These are phyloP conservation scores for Penicillium dipodomyicola DNA, from an alignment of 495 filamentous ascomycete genomes.

Conservation along the genomic window DNA sequence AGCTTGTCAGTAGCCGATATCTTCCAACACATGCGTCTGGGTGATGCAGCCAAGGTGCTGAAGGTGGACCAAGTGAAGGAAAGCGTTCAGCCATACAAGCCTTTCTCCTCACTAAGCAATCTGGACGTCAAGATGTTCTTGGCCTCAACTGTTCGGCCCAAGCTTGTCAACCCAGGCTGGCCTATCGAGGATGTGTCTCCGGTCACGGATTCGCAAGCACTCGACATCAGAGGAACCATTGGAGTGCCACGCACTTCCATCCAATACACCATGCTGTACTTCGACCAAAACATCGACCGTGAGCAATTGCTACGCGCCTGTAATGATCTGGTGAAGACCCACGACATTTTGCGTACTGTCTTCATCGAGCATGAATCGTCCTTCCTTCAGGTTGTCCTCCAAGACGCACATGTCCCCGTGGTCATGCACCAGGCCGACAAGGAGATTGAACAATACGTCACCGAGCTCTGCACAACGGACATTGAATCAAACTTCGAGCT, in stretches of 20 bases:
- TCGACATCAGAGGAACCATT: conserved; percentile 53
- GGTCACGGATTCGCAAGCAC: conserved; percentile 41
- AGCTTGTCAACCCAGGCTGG: conserved; percentile 34
- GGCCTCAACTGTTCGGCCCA: conserved; percentile 25
- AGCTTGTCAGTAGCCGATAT: conserved; percentile 40
- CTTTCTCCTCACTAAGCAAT: conserved; percentile 38
- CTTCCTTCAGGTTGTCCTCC: conserved; percentile 55
- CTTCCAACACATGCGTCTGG: conserved; percentile 49
- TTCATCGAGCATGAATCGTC: conserved; percentile 51
- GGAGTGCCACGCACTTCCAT: conserved; percentile 41
- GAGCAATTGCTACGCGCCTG: conserved; percentile 34
- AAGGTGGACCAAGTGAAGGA: conserved; percentile 25
- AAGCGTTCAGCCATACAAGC: conserved; percentile 26
- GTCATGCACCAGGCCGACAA: conserved; percentile 25
- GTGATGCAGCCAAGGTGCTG: conserved; percentile 36
- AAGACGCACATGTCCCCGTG: conserved; percentile 38
- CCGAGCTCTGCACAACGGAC: conserved; percentile 37
- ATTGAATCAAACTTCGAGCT: conserved; percentile 46
- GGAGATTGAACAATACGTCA: conserved; percentile 43
- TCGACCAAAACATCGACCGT: conserved; percentile 30
- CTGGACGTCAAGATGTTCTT: conserved; percentile 30
- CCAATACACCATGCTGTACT: conserved; percentile 46
- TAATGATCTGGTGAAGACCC: conserved; percentile 45
- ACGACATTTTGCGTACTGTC: conserved; percentile 64
- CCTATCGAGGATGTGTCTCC: conserved; percentile 34